phyloP scores from a whole-genome alignment of 305 asterid genomes.

The Rubia peregrina region DNA sequence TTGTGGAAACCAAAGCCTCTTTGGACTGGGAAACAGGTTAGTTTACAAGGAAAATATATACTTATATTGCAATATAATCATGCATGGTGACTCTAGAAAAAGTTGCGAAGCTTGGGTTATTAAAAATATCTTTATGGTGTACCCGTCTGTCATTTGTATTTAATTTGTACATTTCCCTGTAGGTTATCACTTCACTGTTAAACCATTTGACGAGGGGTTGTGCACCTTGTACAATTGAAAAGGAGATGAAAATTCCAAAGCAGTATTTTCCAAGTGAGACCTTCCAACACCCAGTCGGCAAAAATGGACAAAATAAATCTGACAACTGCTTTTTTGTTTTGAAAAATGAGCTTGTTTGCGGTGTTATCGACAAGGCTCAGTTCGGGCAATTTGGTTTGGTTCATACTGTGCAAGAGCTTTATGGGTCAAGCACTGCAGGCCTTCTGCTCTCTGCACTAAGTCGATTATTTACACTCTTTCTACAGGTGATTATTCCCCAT shows the following conservation, averaged over 20 bases:
- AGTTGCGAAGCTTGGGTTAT: not conserved
- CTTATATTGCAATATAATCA: not conserved
- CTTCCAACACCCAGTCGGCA: constrained; percentile 34
- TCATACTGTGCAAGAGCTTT: constrained; percentile 93
- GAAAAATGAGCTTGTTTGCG: constrained; percentile 92
- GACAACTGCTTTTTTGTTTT: constrained; percentile 71
- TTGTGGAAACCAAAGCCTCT: constrained; percentile 91
- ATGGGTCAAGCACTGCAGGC: constrained; percentile 88
- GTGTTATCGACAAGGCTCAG: constrained; percentile 98
- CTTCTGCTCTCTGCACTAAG: constrained; percentile 83
- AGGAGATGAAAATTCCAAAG: constrained; percentile 74
- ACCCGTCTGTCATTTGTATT: not conserved
- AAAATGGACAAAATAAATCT: constrained; percentile 59
- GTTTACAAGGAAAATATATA: not conserved
- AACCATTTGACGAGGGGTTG: constrained; percentile 77
- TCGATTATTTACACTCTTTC: constrained; percentile 73
- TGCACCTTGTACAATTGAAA: constrained; percentile 75
- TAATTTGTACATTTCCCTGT: not conserved
- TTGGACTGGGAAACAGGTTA: constrained; percentile 99
- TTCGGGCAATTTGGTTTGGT: constrained; percentile 96
- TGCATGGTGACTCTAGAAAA: constrained; percentile 4
- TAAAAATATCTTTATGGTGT: not conserved
- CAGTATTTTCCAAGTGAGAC: constrained; percentile 45
- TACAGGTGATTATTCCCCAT: constrained; percentile 50
- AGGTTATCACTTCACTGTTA: constrained; percentile 85